These are phyloP conservation scores for Globisporangium heterothallicum DNA, from an alignment of 352 stramenopile species.

Conservation along the genomic window DNA sequence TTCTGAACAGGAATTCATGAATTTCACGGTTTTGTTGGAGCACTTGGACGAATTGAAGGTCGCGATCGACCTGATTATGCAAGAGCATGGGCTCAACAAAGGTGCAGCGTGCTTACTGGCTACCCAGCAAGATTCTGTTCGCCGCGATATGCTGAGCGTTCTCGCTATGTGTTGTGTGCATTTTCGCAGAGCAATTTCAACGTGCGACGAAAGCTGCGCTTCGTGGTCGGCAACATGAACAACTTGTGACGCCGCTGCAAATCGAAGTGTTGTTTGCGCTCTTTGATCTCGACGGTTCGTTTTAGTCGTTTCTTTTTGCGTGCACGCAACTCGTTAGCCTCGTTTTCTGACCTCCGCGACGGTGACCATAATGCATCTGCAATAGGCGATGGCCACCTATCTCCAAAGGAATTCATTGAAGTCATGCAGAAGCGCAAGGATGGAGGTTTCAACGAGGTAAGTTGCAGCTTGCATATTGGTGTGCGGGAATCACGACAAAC, in stretches of 20 bases:
- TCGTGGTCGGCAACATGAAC: slow-evolving; percentile 45
- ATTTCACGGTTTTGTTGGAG: slow-evolving; percentile 79
- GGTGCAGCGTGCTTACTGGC: slow-evolving; percentile 17
- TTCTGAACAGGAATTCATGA: slow-evolving; percentile 78
- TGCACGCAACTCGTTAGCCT: too few relatives aligned
- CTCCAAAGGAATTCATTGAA: slow-evolving; percentile 77
- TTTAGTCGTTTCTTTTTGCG: background rate
- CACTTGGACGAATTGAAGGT: slow-evolving; percentile 83
- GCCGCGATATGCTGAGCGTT: too few relatives aligned
- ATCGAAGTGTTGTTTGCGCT: slow-evolving; percentile 84
- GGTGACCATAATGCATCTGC: background rate
- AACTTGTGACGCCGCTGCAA: slow-evolving; percentile 67
- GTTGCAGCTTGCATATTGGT: background rate
- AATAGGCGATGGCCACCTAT: slow-evolving; percentile 69
- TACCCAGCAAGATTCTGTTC: too few relatives aligned
- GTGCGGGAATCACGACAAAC: background rate
- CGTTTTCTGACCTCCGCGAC: too few relatives aligned
- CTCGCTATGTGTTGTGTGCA: too few relatives aligned
- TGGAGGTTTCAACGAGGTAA: slow-evolving; percentile 75
- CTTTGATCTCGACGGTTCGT: slow-evolving; percentile 71
- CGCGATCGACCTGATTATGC: slow-evolving; percentile 78
- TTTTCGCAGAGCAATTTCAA: slow-evolving; percentile 73
- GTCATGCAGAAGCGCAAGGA: slow-evolving; percentile 86
- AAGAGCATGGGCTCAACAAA: slow-evolving; percentile 81
- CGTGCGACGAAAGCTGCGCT: slow-evolving; percentile 65